Evolutionary conservation across 2,329 filamentous ascomycete species (phyloP), one percentile per base, ranked within the genome.

Genomic region (Fonsecaea multimorphosa): DNA sequence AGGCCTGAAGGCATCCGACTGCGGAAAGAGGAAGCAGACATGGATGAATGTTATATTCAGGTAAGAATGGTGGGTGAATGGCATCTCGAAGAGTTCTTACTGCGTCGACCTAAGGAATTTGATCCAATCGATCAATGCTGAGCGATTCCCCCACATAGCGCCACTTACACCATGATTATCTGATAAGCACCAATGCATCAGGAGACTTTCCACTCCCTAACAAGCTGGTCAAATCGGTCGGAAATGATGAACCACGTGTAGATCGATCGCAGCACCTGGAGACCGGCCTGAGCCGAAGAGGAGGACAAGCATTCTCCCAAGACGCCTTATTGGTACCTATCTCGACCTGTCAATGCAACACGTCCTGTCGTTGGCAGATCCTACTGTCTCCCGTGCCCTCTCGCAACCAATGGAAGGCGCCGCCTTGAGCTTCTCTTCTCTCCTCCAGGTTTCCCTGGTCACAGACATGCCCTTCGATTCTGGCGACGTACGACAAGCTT

Each of bases 191-290:
- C n/a, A n/a, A 44, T 19, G 16, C 16, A 44, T 44, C n/a, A 19
- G 9, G 16, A 19, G 55, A 46, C 36, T 6, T 27, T 19, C 16
- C 24, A 16, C 24, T 58, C 34, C 4, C 27, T 24, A 49, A 4
- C 44, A 38, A 52, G 44, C 58, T 60, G 51, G 31, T 59, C 58
- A 60, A 36, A 52, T 38, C 6, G 58, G 31, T 16, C 58, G 29
- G 40, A 31, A 52, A 1, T 32, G 44, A 11, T 16, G 7, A 44
- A 4, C 29, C 58, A 53, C 44, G 27, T 59, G n/a, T 58, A 44
- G 44, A 49, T 49, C 44, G 44, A 22, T 22, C 44, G 9, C 54
- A n/a, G 16, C 3, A 16, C 38, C 16, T 16, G 8, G n/a, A n/a
- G 57, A 59, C 11, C 27, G 52, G 29, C 40, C 19, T 51, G 57